Evolutionary conservation across 768 basidiomycete genomes (phyloP), one percentile per base, ranked within the genome.

Genomic region (Termitomyces sp.): DNA sequence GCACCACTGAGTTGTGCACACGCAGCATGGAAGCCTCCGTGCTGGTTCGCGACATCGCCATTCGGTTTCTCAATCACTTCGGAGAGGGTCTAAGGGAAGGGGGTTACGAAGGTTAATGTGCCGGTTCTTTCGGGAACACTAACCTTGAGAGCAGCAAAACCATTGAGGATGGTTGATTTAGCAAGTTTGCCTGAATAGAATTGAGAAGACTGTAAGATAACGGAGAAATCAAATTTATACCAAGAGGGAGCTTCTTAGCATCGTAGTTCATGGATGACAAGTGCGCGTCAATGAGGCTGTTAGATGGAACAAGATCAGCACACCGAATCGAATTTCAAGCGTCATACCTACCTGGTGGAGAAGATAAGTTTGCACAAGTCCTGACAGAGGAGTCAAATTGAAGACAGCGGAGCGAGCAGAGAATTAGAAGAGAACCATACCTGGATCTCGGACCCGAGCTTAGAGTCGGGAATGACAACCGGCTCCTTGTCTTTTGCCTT

Each of bases 231-330:
- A 55, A n/a, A 11, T 18, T 13, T 63, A 49, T 68, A 79, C 85
- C 86, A 18, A 87, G 79, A 16, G 86, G 86, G 24, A 87, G 76
- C 65, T 87, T 87, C 65, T 81, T 81, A 4, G 85, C 86, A 66
- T 87, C 86, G 62, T 87, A 87, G 63, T 87, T 86, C 83, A 87
- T 85, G 6, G 83, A 81, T 16, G 82, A 81, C 67, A 87, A 70
- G 46, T 79, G 76, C 0, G 82, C 83, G 52, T 82, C 78, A 24
- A 86, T 82, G 60, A 85, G 66, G 28, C 84, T 85, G 60, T 52
- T 38, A 20, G 16, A 24, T 12, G 24, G 18, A 20, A 46, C 46
- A 32, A 40, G n/a, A 64, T 38, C 48, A 40, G 44, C 16, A 55
- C 16, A 51, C 24, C 8, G 36, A 48, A 24, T 12, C 13, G 12